Base-by-base conservation (phyloP, 768 basidiomycete species). In the Pleurotus pulmonarius region DNA sequence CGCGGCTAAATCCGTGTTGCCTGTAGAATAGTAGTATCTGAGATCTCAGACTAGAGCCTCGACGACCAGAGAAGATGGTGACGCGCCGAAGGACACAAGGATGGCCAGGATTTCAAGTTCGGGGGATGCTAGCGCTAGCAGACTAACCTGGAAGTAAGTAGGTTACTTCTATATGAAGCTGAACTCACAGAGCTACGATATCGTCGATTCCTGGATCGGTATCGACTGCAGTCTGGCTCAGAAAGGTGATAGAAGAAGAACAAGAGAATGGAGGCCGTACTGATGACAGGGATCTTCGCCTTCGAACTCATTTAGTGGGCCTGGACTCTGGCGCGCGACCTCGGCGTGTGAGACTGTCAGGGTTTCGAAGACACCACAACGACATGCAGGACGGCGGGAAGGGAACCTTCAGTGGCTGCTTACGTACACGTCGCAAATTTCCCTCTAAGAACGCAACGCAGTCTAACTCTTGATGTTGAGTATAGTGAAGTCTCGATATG, bases 171-270 rank as follows among this genome's bases (percentile, higher is more conserved):
- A 16, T 39, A 46, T 13, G 16, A 12, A 46, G 44, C 16, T 4
- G 6, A 46, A 8, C 84, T 57, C 57, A 88, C 90, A 94, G 83
- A 25, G 91, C 91, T 51, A 92, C 61, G 22, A 79, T 74, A 67
- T 94, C 92, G 64, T 94, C 92, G 3, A 92, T 86, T 34, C 92
- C 92, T 5, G 92, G 90, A 65, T 94, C 92, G 24, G 90, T 90
- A 62, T 92, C 91, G 64, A 92, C 89, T 92, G 63, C 13, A 44
- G 43, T 3, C 34, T 40, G 13, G 7, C 39, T 56, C 46, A 45
- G 20, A 18, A 18, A 24, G 5, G 6, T 3, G 2, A 39, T 24
- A 24, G 49, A 16, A 39, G 34, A 18, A 7, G 41, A 22, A 46
- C 18, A 16, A 13, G 29, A 38, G 20, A 46, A 18, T 43, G 20